Conservation (phyloP, 805 yeast species). For the Starmera caribaea region DNA sequence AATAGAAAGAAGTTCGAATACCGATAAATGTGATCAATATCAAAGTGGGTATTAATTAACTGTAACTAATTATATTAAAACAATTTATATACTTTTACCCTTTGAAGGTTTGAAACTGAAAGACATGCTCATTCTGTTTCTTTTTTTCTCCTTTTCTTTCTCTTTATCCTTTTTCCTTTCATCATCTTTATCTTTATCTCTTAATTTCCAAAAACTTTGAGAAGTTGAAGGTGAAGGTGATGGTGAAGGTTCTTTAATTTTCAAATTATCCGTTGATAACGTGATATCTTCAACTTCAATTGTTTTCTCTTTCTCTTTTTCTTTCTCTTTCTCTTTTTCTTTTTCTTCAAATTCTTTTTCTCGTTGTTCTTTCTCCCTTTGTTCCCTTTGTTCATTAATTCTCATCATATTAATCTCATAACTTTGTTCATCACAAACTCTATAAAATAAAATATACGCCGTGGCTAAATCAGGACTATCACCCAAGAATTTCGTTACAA, state of each 20-base stretch:
- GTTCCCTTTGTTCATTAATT: not conserved
- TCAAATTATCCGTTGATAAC: no score
- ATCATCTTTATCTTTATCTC: not conserved
- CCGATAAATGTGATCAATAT: no score
- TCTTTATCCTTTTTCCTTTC: conserved; percentile 1
- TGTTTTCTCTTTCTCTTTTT: not conserved
- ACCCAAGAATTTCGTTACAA: conserved; percentile 80
- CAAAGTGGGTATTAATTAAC: no score
- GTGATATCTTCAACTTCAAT: no score
- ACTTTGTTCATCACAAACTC: conserved; percentile 37
- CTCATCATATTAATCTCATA: conserved; percentile 11
- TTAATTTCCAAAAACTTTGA: conserved; percentile 13
- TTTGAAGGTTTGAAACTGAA: conserved; percentile 8
- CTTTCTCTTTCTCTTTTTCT: not conserved
- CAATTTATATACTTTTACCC: not conserved
- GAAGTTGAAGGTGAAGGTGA: no score
- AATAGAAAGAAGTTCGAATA: no score
- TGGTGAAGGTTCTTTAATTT: no score
- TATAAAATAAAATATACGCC: conserved; percentile 84
- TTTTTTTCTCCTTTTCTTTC: conserved; percentile 5
- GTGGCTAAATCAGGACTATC: conserved; percentile 82
- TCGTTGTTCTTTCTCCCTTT: conserved; percentile 2
- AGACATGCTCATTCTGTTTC: conserved; percentile 17
- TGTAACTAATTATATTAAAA: no score
- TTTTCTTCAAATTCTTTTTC: not conserved